Evolutionary conservation across 805 yeast genomes (phyloP).

Genomic region (Pichia californica): DNA sequence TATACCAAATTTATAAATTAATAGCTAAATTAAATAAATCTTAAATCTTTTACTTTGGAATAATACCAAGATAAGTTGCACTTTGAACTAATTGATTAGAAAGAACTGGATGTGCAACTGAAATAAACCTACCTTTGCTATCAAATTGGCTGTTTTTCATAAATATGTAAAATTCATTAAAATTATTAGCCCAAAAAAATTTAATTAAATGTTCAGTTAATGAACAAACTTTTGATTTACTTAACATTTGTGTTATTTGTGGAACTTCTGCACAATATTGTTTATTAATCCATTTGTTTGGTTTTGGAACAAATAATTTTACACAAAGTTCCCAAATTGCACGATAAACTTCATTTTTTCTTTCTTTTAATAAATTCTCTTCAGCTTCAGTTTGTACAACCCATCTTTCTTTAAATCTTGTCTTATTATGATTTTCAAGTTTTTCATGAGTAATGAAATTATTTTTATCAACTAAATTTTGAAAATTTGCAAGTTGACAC

Average conservation of each 20-base stretch:
- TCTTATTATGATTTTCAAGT: conserved; percentile 10
- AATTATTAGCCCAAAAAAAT: conserved; percentile 24
- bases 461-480: conserved; percentile 19
- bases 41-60: conserved; percentile 6
- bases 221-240: conserved; percentile 20
- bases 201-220: conserved; percentile 26
- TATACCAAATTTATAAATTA: too few relatives aligned
- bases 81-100: conserved; percentile 15
- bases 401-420: conserved; percentile 1
- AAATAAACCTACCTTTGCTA: conserved; percentile 13
- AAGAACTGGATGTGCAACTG: conserved; percentile 12
- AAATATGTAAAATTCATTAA: conserved; percentile 20
- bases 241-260: conserved; percentile 9
- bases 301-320: conserved; percentile 10
- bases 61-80: conserved; percentile 17
- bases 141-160: conserved; percentile 17
- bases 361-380: conserved; percentile 3
- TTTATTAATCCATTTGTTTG: conserved; percentile 9
- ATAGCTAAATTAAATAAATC: too few relatives aligned
- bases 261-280: not conserved
- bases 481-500: conserved; percentile 24
- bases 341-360: conserved; percentile 15
- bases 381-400: conserved; percentile 1
- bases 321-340: conserved; percentile 21
- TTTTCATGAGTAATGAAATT: conserved; percentile 8